These are phyloP conservation scores for Juglanconis sp. DNA, from an alignment of 2,329 filamentous ascomycete species.

Conservation along the genomic window DNA sequence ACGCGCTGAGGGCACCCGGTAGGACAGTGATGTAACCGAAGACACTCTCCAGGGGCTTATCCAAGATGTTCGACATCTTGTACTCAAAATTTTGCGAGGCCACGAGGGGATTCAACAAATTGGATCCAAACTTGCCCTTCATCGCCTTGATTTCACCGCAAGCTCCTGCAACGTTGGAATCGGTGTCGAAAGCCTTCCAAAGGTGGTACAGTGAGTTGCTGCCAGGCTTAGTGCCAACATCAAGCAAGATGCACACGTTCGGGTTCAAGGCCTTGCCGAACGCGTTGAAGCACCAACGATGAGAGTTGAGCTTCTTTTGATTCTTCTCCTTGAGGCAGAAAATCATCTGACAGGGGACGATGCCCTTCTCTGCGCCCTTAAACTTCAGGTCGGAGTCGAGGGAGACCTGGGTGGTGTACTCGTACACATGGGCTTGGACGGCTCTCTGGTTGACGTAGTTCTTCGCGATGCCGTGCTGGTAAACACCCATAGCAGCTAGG, in stretches of 20 bases:
- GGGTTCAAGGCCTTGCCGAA: conserved; percentile 90
- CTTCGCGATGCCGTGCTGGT: conserved; percentile 97
- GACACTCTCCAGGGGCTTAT: conserved; percentile 94
- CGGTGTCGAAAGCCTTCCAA: conserved; percentile 98
- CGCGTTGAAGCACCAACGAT: conserved; percentile 99
- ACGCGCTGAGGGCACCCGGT: conserved; percentile 90
- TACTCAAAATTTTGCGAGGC: conserved; percentile 99
- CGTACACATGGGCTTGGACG: conserved; percentile 95
- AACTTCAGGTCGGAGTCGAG: conserved; percentile 95
- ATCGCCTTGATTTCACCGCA: conserved; percentile 98
- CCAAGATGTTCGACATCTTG: conserved; percentile 99
- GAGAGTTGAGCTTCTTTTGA: conserved; percentile 94
- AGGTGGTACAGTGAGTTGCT: conserved; percentile 91
- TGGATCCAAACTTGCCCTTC: conserved; percentile 79
- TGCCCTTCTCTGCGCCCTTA: conserved; percentile 98
- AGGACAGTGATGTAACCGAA: conserved; percentile 98
- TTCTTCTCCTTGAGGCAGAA: conserved; percentile 99
- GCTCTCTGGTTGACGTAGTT: conserved; percentile 96
- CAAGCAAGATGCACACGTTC: conserved; percentile 93
- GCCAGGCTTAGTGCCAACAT: conserved; percentile 91
- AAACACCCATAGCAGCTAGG: conserved; percentile 93
- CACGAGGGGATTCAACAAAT: conserved; percentile 88
- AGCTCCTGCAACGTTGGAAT: conserved; percentile 94
- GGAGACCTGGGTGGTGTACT: conserved; percentile 97
- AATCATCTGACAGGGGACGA: conserved; percentile 96